Evolutionary conservation across 2,329 filamentous ascomycete species (phyloP).

Genomic region (Xenoacremonium recifei): DNA sequence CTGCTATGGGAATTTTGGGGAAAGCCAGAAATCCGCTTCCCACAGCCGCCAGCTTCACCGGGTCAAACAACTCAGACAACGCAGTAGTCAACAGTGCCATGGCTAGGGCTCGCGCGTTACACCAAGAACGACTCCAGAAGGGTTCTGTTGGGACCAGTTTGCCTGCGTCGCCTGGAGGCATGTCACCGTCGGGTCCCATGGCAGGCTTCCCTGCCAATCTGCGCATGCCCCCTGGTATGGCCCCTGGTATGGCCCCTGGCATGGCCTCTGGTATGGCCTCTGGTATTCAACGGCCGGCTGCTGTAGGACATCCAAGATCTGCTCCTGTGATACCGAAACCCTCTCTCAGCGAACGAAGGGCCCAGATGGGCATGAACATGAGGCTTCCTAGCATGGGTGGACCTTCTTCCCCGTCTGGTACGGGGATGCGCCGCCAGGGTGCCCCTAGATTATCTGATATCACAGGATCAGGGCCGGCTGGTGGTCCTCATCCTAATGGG

Average conservation of each 20-base stretch:
- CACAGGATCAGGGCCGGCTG: slow-evolving; percentile 18
- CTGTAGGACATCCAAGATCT: slow-evolving; percentile 50
- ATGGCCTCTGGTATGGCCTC: slow-evolving; percentile 42
- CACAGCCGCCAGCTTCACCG: slow-evolving; percentile 35
- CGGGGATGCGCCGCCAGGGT: slow-evolving; percentile 28
- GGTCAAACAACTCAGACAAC: slow-evolving; percentile 21
- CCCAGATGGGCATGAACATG: slow-evolving; percentile 45
- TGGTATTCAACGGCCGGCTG: slow-evolving; percentile 44
- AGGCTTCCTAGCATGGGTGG: slow-evolving; percentile 55
- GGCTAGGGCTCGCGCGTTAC: slow-evolving; percentile 47
- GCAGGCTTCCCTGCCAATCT: slow-evolving; percentile 43
- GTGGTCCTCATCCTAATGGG: slow-evolving; percentile 31
- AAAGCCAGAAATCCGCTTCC: slow-evolving; percentile 54
- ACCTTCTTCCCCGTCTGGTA: slow-evolving; percentile 20
- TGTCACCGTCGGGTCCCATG: slow-evolving; percentile 33
- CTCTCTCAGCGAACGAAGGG: slow-evolving; percentile 66
- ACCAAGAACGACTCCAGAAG: slow-evolving; percentile 45
- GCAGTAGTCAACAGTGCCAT: slow-evolving; percentile 41
- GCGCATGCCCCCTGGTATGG: slow-evolving; percentile 39
- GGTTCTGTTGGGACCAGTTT: slow-evolving; percentile 30
- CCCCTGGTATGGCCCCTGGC: too few species aligned
- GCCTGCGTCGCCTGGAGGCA: slow-evolving; percentile 29
- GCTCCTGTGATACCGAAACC: slow-evolving; percentile 51
- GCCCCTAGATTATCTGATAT: slow-evolving; percentile 47
- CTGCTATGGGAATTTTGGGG: slow-evolving; percentile 74